Conservation (phyloP, 371 early-diverging fungal genomes). For the Smittium culicis region DNA sequence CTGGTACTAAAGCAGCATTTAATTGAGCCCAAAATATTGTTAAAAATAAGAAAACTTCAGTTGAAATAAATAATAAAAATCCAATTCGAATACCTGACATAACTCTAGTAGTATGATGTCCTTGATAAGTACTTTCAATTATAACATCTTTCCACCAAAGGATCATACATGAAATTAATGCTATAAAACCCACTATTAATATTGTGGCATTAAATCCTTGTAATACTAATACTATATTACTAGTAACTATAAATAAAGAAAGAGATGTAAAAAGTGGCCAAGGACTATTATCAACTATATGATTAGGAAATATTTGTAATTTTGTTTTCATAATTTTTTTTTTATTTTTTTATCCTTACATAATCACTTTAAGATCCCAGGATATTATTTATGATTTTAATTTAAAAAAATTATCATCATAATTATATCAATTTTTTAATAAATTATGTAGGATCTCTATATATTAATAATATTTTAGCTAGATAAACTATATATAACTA, state of each 20-base stretch:
- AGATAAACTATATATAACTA: too few relatives aligned
- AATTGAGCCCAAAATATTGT: constrained; percentile 26
- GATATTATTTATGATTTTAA: not conserved
- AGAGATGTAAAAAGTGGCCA: constrained; percentile 25
- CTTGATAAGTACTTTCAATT: constrained; percentile 26
- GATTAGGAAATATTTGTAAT: constrained; percentile 11
- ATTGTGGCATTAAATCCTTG: constrained; percentile 22
- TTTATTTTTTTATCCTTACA: constrained; percentile 2
- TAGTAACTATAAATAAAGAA: constrained; percentile 24
- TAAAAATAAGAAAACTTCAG: constrained; percentile 30
- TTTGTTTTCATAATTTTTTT: constrained; percentile 10
- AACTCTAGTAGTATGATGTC: constrained; percentile 32
- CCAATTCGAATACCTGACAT: constrained; percentile 31
- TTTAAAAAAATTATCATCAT: too few relatives aligned
- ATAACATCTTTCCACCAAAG: constrained; percentile 29
- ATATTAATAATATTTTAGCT: too few relatives aligned
- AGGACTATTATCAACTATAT: constrained; percentile 19
- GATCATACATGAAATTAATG: constrained; percentile 26
- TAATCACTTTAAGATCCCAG: not conserved
- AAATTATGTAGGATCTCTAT: too few relatives aligned
- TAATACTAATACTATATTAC: constrained; percentile 24
- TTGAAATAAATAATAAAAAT: constrained; percentile 31
- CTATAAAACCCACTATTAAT: constrained; percentile 23
- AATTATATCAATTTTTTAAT: too few relatives aligned
- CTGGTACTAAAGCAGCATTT: constrained; percentile 19